Conservation (phyloP, 2,329 filamentous ascomycete genomes). For the Cladosporium colombiae region DNA sequence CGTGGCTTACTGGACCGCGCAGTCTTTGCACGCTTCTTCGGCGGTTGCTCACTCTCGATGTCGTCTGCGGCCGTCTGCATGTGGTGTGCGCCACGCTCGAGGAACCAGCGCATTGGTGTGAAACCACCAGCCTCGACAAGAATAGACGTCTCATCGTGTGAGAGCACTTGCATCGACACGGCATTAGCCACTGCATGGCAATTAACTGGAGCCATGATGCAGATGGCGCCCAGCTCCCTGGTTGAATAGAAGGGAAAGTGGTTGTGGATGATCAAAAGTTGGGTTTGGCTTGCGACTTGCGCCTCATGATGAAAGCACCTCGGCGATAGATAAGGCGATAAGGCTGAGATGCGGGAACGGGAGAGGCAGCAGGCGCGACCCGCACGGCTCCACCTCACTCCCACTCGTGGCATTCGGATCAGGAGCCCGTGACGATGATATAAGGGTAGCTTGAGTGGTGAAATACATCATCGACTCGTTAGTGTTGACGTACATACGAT, state of each 20-base stretch:
- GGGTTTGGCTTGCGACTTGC: neutral
- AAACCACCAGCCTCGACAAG: conserved; percentile 37
- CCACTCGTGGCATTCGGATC: neutral
- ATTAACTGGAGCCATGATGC: conserved; percentile 25
- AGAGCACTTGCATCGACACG: conserved; percentile 29
- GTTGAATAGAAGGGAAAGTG: neutral
- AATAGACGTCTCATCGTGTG: conserved; percentile 30
- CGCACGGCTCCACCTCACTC: conserved; percentile 4
- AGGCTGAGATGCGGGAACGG: neutral
- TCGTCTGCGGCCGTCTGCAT: conserved; percentile 18
- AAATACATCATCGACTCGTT: neutral
- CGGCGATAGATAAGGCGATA: conserved; percentile 4
- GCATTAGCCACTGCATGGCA: conserved; percentile 30
- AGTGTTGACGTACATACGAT: neutral
- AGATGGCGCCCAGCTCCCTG: neutral
- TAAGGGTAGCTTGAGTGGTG: neutral
- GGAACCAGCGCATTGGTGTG: conserved; percentile 35
- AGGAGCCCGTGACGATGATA: neutral
- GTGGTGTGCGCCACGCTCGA: conserved; percentile 27
- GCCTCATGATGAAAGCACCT: neutral
- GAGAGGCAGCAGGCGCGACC: neutral
- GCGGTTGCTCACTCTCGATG: conserved; percentile 22
- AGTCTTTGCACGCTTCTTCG: conserved; percentile 28
- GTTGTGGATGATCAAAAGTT: neutral
- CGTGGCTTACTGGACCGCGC: neutral